Base-by-base conservation (phyloP, 345 rosid species). In the Draba incana region DNA sequence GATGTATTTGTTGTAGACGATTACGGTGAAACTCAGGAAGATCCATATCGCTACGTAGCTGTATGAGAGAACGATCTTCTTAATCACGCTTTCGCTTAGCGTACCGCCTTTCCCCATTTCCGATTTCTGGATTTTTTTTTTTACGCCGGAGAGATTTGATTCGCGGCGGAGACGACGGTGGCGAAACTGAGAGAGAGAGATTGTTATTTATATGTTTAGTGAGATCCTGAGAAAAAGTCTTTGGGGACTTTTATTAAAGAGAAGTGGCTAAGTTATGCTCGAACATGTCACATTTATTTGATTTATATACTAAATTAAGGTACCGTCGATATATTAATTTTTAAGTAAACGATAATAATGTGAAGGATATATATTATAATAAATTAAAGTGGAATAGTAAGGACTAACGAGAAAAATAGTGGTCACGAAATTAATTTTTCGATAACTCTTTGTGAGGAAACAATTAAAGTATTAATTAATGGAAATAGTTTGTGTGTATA, bases 1-100 rank as follows among this genome's bases (percentile, higher is more conserved):
- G 97, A 92, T 92, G 88, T 85, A 92, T 70, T 92, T 92, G 90
- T 92, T 92, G 96, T 88, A 92, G 48, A 92, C 97, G 81, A 92
- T 92, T 49, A 92, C 98, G 14, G 97, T 92, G 87, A 92, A 92
- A 77, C 92, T 85, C 43, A 92, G 84, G 95, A 90, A 92, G 97
- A 92, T 90, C 98, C 98, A 92, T 70, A 90, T 78, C 50, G 84
- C 96, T 0, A 92, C 98, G 80, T 92, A 92, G 73, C 86, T 67
- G 97, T 92, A 92, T 12, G 98, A 90, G 27, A 92, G 90, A 14
- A 90, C 73, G 89, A 92, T 88, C 84, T 90, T 88, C 80, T 80
- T 88, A 39, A 92, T 47, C 49, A 92, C 90, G 69, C 90, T 64
- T 37, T 88, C 96, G 88, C 96, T 86, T 1, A 92, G 81, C 58